Percentiles rank a stretch among this genome's conserved stretches.
These are phyloP conservation scores for Uromyces viciae-fabae DNA, from an alignment of 1,284 basidiomycete genomes.

Conservation along the genomic window DNA sequence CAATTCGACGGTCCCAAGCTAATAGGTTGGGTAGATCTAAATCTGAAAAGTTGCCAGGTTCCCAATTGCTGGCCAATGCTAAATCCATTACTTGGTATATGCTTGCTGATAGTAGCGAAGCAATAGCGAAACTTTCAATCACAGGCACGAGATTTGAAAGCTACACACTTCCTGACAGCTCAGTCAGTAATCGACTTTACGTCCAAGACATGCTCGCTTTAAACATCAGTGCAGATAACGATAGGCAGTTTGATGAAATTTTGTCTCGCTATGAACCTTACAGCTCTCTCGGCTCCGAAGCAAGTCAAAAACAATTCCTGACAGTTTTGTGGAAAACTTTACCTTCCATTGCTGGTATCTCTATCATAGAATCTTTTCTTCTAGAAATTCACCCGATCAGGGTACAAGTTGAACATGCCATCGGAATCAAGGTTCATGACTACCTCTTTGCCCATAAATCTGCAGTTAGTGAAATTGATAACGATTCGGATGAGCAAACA, in stretches of 20 bases:
- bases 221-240: constrained; percentile 76
- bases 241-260: constrained; percentile 74
- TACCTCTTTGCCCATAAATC: constrained; percentile 65
- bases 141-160: constrained; percentile 75
- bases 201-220: constrained; percentile 76
- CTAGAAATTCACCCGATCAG: constrained; percentile 80
- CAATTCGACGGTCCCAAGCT: constrained; percentile 76
- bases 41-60: constrained; percentile 64
- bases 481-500: constrained; percentile 49
- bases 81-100: constrained; percentile 91
- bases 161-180: constrained; percentile 83
- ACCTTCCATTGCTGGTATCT: constrained; percentile 89
- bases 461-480: constrained; percentile 15
- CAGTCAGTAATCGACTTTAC: constrained; percentile 72
- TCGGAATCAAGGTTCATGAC: constrained; percentile 79
- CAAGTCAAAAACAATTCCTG: constrained; percentile 56
- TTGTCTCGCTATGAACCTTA: constrained; percentile 63
- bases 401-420: constrained; percentile 75
- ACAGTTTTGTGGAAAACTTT: constrained; percentile 72
- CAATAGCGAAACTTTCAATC: constrained; percentile 81
- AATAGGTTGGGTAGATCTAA: constrained; percentile 61
- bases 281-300: background rate
- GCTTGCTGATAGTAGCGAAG: constrained; percentile 69
- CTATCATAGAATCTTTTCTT: constrained; percentile 79
- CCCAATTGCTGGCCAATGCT: constrained; percentile 75